These are phyloP conservation scores for Aristolochia californica DNA, from an alignment of 164 flowering plant species.

Conservation along the genomic window DNA sequence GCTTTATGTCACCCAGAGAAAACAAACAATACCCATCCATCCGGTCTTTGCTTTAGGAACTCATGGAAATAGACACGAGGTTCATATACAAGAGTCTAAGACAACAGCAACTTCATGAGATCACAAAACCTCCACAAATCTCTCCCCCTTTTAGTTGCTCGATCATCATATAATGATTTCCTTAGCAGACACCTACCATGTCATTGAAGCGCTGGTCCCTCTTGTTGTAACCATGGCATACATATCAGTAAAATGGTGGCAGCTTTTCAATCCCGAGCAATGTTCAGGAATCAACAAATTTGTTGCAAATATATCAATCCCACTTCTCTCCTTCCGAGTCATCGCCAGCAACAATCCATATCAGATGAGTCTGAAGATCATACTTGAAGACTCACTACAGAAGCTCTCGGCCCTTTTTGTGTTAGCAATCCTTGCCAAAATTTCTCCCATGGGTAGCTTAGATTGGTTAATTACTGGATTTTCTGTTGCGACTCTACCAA, in stretches of 20 bases:
- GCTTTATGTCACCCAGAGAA: too few species aligned
- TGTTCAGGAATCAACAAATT: constrained; percentile 84
- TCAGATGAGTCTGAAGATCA: constrained; percentile 58
- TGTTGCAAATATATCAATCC: constrained; percentile 68
- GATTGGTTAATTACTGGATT: constrained; percentile 59
- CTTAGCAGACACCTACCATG: constrained; percentile 38
- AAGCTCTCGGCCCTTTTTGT: constrained; percentile 40
- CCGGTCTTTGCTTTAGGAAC: too few species aligned
- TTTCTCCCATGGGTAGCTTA: constrained; percentile 32
- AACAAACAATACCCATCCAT: too few species aligned
- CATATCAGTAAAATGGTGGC: constrained; percentile 55
- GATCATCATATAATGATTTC: constrained; percentile 38
- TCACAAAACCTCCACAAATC: too few species aligned
- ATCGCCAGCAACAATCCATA: constrained; percentile 55
- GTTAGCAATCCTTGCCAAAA: constrained; percentile 22
- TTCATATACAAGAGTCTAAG: too few species aligned
- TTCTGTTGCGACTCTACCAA: constrained; percentile 64
- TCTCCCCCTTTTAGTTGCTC: background rate
- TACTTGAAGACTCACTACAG: constrained; percentile 49
- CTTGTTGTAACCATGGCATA: constrained; percentile 62
- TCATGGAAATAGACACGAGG: too few species aligned
- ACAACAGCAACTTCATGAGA: too few species aligned
- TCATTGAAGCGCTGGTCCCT: constrained; percentile 56
- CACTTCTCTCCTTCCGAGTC: constrained; percentile 53
- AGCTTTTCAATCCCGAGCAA: constrained; percentile 70